Conservation (phyloP, 148 eudicot species). For the Diospyros kaki region DNA sequence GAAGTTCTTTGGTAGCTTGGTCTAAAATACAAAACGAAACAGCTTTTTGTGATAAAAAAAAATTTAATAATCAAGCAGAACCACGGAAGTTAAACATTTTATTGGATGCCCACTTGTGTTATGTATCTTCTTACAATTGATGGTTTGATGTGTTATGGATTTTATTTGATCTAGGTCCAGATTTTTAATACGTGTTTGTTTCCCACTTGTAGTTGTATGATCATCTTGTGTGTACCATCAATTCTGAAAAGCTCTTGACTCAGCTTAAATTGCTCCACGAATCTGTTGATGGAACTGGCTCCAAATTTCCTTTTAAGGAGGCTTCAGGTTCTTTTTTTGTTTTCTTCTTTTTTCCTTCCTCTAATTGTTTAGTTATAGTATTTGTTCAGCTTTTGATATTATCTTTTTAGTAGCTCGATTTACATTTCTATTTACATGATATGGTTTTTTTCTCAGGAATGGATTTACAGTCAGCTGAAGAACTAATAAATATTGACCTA, state of each 20-base stretch:
- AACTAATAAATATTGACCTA: slow-evolving; percentile 58
- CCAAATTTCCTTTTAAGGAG: slow-evolving; percentile 62
- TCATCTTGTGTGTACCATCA: slow-evolving; percentile 54
- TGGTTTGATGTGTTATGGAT: neutral
- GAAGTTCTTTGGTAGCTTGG: too few relatives aligned
- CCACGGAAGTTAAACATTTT: too few relatives aligned
- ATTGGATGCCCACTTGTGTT: too few relatives aligned
- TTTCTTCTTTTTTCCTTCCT: neutral
- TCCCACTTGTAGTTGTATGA: slow-evolving; percentile 48
- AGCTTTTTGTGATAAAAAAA: too few relatives aligned
- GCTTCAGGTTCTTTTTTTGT: slow-evolving; percentile 42
- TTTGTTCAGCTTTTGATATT: neutral
- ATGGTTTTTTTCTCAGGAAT: slow-evolving; percentile 29
- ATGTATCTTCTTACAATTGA: too few relatives aligned
- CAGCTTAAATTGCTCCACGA: slow-evolving; percentile 45
- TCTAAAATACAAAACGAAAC: too few relatives aligned
- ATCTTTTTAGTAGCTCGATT: neutral
- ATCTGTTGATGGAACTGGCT: slow-evolving; percentile 34
- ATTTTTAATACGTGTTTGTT: neutral
- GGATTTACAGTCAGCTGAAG: slow-evolving; percentile 61
- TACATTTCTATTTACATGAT: slow-evolving; percentile 9
- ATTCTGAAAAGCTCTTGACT: slow-evolving; percentile 54
- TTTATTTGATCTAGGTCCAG: neutral
- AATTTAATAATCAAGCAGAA: too few relatives aligned
- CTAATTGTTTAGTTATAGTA: neutral